These are phyloP conservation scores for Mucor irregularis DNA, from an alignment of 371 early-diverging fungal species.

Conservation along the genomic window DNA sequence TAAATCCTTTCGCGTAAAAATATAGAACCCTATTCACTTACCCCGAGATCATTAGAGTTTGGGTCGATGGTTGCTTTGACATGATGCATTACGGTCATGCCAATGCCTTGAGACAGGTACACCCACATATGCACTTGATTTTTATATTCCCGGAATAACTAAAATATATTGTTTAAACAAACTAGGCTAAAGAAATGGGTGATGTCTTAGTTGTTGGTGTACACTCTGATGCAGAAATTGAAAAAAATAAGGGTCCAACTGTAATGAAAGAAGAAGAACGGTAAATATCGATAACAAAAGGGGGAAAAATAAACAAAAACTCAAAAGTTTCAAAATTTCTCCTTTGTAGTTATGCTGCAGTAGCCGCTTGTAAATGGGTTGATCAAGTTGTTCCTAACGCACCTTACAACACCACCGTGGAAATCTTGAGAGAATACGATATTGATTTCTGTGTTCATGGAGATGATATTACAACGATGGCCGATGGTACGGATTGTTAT, in stretches of 20 bases:
- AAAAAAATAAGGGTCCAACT: constrained; percentile 92
- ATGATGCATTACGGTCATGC: constrained; percentile 97
- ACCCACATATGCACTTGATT: not conserved
- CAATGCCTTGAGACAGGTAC: constrained; percentile 92
- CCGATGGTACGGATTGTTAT: constrained; percentile 96
- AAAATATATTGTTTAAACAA: not conserved
- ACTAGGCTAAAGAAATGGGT: constrained; percentile 87
- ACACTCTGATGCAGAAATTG: constrained; percentile 91
- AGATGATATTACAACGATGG: constrained; percentile 93
- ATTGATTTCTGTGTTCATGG: constrained; percentile 96
- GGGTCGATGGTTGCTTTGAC: constrained; percentile 96
- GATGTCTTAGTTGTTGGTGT: constrained; percentile 96
- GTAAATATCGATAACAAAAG: no score
- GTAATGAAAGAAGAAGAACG: constrained; percentile 96
- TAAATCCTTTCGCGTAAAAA: not conserved
- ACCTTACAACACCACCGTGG: constrained; percentile 90
- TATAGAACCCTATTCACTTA: not conserved
- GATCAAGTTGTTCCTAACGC: constrained; percentile 92
- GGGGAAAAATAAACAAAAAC: not conserved
- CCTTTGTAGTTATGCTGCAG: constrained; percentile 79
- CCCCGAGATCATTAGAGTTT: constrained; percentile 53
- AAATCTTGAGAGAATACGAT: constrained; percentile 78
- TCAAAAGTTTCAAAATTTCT: not conserved
- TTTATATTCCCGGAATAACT: not conserved
- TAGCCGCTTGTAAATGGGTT: constrained; percentile 96